Evolutionary conservation across 345 rosid genomes (phyloP), one percentile per base, ranked within the genome.

Genomic region (Citrus unshiu): DNA sequence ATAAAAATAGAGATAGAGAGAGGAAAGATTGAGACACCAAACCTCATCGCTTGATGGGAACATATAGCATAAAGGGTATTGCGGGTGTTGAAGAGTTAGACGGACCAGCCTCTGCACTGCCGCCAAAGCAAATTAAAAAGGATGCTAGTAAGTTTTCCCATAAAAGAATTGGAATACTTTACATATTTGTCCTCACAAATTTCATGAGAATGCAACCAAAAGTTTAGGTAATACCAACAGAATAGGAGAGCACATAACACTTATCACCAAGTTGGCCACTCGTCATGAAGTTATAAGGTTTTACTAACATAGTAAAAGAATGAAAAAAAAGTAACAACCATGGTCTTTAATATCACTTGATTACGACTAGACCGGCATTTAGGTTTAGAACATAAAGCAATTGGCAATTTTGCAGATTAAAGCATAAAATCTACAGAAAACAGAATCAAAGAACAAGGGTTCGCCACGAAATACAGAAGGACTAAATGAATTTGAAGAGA

Each of bases 91-190:
- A 66, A 92, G 65, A 57, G 99, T 95, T 84, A 83, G 80, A 67
- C 91, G 86, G 56, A 92, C 95, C 77, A 95, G 81, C 88, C 86
- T 91, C 98, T 91, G 93, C 90, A 87, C 77, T 81, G 85, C 87
- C 93, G 89, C 86, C 77, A 85, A 70, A 30, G 74, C 68, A 72
- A 79, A 83, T 83, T 62, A 86, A 25, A 49, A 81, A 82, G 51
- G 32, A 62, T 81, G 70, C 80, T 60, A 66, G 58, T 13, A 49
- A n/a, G 66, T 69, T 30, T 60, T 32, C 32, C 6, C 25, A 71
- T 54, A 22, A 27, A 43, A 34, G 30, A 43, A 70, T 9, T 73
- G 6, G 7, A 49, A 30, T 29, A 24, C 49, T 40, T 9, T 19
- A 46, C 40, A 63, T 10, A 30, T n/a, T 29, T 29, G 78, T 62